Conservation (phyloP, 2,329 filamentous ascomycete genomes). For the Trichoderma simmonsii region DNA sequence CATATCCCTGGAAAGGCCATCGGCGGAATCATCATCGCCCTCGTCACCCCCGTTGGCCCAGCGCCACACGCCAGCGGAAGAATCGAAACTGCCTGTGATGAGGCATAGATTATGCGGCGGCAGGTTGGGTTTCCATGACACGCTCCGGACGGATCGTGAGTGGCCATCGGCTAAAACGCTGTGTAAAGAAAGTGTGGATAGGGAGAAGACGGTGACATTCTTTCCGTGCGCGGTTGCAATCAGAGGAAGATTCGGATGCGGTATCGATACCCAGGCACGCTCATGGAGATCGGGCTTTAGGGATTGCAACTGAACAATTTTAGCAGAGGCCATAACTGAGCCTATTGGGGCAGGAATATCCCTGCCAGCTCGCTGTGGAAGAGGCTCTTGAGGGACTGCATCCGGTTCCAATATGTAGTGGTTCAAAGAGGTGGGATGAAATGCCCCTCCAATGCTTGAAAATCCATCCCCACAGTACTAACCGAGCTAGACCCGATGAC, state of each 20-base stretch:
- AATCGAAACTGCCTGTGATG: slow-evolving; percentile 91
- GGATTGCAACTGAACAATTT: slow-evolving; percentile 45
- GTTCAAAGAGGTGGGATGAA: slow-evolving; percentile 4
- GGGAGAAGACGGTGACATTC: slow-evolving; percentile 83
- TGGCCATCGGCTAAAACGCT: slow-evolving; percentile 82
- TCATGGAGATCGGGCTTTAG: slow-evolving; percentile 58
- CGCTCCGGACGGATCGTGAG: slow-evolving; percentile 80
- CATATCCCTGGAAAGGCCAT: slow-evolving; percentile 43
- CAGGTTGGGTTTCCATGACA: slow-evolving; percentile 80
- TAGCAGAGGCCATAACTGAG: slow-evolving; percentile 15
- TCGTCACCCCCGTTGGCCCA: slow-evolving; percentile 49
- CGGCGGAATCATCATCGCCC: slow-evolving; percentile 27
- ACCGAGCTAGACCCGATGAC: background rate
- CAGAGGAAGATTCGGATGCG: slow-evolving; percentile 83
- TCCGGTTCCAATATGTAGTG: background rate
- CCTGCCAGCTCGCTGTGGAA: background rate
- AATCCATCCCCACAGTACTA: background rate
- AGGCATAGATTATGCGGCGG: slow-evolving; percentile 66
- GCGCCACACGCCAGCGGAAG: slow-evolving; percentile 82
- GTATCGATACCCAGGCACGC: slow-evolving; percentile 81
- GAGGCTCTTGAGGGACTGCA: background rate
- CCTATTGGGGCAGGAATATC: background rate
- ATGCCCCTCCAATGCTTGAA: background rate
- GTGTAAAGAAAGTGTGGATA: slow-evolving; percentile 74
- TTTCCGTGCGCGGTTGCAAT: slow-evolving; percentile 87